Conservation (phyloP, 139 green algal species). For the Nannochloris sp. region DNA sequence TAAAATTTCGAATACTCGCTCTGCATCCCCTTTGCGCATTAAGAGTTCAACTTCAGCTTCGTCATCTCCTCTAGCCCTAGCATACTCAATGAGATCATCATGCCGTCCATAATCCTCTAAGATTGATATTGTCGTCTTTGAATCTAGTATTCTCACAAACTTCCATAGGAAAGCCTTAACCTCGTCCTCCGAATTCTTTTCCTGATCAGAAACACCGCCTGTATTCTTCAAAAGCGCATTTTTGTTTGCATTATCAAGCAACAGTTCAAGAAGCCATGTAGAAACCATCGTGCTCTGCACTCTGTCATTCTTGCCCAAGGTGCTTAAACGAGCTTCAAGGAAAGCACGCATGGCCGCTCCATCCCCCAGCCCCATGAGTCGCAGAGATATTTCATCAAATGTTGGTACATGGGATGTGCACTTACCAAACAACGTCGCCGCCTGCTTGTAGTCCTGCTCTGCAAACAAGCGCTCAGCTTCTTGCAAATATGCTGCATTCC, state of each 20-base stretch:
- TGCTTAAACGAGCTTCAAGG: slow-evolving; percentile 40
- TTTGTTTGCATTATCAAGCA: slow-evolving; percentile 76
- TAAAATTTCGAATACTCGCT: slow-evolving; percentile 66
- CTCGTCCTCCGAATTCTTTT: neutral
- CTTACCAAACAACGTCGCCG: slow-evolving; percentile 48
- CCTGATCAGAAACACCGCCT: neutral
- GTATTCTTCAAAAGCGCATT: slow-evolving; percentile 12
- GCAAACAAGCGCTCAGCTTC: slow-evolving; percentile 42
- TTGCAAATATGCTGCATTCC: slow-evolving; percentile 48
- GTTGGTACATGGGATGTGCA: slow-evolving; percentile 32
- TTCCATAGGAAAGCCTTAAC: slow-evolving; percentile 41
- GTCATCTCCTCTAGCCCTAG: slow-evolving; percentile 59
- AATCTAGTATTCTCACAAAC: slow-evolving; percentile 52
- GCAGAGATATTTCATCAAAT: slow-evolving; percentile 84
- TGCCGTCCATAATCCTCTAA: slow-evolving; percentile 75
- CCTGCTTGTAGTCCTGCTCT: slow-evolving; percentile 31
- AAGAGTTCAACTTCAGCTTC: slow-evolving; percentile 78
- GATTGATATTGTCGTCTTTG: slow-evolving; percentile 65
- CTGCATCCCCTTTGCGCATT: slow-evolving; percentile 44
- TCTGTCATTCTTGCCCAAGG: slow-evolving; percentile 39
- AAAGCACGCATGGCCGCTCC: slow-evolving; percentile 46
- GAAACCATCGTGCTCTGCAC: slow-evolving; percentile 81
- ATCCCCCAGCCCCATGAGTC: slow-evolving; percentile 51
- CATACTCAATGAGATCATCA: slow-evolving; percentile 80
- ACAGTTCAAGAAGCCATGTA: slow-evolving; percentile 86